Evolutionary conservation across 805 yeast genomes (phyloP), one percentile per base, ranked within the genome.

Genomic region (Cyberlindnera veronae): DNA sequence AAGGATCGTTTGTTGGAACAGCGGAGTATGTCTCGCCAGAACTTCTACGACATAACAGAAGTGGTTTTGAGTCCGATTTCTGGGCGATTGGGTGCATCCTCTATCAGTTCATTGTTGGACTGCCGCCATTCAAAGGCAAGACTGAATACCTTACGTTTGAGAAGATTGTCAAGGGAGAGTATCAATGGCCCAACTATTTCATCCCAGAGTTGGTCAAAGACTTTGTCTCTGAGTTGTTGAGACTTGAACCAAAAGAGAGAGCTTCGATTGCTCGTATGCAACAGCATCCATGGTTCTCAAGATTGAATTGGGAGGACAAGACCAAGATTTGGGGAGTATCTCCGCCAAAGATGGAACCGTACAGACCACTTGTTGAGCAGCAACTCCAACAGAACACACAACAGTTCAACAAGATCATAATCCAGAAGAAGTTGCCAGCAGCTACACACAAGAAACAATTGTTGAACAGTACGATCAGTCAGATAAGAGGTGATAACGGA

Each of bases 71-170:
- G 84, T 84, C 96, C 24, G 99, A 93, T 64, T 79, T 93, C 10
- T 93, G 99, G 99, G 91, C 98, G 12, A 81, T 95, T 58, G 99
- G 99, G 0, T 89, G 98, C 59, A 91, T 93, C 3, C 62, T 93
- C 1, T 93, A 85, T 61, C 98, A 93, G 61, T 87, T 93, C 90
- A 78, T 90, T 14, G 93, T 93, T 49, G 96, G 97, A 0, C 73
- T 74, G 45, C 93, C 97, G 1, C 93, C 95, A 5, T 85, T 85
- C 60, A 84, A 84, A 55, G 95, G 91, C 1, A 72, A 85, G 3
- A 85, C 85, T 51, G 95, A 85, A 55, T 85, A 84, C 53, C 63
- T 79, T 38, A 85, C 91, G 0, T 85, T 85, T 60, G 93, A 85
- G 57, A 84, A 85, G 56, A 93, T 93, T 54, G 86, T 90, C 35